Base-by-base conservation (phyloP, 2,329 filamentous ascomycete genomes). In the Clonostachys byssicola region DNA sequence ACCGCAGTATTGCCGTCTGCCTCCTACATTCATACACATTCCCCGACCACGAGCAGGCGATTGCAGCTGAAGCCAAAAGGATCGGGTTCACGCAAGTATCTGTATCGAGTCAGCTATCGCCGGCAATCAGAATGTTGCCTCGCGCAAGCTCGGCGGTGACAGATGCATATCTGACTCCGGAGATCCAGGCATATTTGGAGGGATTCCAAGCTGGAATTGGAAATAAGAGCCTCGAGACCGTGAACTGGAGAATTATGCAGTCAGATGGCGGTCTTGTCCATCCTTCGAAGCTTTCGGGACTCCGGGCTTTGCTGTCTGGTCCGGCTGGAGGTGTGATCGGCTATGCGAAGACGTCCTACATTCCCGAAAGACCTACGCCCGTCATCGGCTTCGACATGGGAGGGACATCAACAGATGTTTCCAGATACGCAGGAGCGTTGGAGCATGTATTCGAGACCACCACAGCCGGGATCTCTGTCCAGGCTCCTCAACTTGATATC, bases 301-400 rank as follows among this genome's bases (percentile, higher is more conserved):
- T 89, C 6, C 77, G 81, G 52, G 85, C 84, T 1, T 87, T 91
- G 38, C 63, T 91, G 0, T 88, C 83, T 2, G 87, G 87, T 0
- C 87, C 87, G 5, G 87, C 87, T n/a, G 87, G 86, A 14, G 87
- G 87, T 43, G 86, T 90, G 1, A 85, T 90, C 1, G 87, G 87
- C 3, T 89, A 89, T 61, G 86, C 86, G 5, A 71, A 86, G 12
- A 89, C 87, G 0, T 86, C 81, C 2, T 90, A 85, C 63, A 86
- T 90, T 49, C 73, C 79, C 0, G 68, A 80, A 12, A 85, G 84
- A 41, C 80, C 78, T 53, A 84, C 72, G 0, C 86, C 87, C 0
- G 80, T 91, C 3, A 89, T 90, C 53, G 87, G 87, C 0, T 90
- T 91, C 55, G 87, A 91, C 54, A 91, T 68, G 65, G 68, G 68